Evolutionary conservation across 1,284 basidiomycete species (phyloP).

Genomic region (Ceratobasidium papillatum): DNA sequence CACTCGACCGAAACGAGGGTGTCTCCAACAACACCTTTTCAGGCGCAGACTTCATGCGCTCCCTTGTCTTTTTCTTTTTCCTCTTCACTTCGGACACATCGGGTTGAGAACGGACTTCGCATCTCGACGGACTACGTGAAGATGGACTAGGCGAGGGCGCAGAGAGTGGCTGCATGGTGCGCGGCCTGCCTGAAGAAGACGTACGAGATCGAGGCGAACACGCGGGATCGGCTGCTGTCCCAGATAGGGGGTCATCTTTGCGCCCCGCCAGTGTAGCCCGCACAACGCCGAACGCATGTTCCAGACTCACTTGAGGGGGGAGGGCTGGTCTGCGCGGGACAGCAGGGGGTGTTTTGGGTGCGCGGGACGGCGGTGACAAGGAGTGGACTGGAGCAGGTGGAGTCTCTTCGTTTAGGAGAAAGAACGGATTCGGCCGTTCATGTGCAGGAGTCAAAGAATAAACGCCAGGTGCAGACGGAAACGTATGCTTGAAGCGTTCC

Average conservation of each 20-base stretch:
- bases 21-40: not conserved
- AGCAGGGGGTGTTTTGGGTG: not conserved
- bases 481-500: constrained; percentile 3
- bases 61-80: constrained; percentile 7
- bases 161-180: no score
- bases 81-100: constrained; percentile 7
- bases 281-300: constrained; percentile 29
- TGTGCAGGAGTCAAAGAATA: not conserved
- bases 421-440: constrained; percentile 27
- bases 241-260: not conserved
- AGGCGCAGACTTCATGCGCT: no score
- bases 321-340: constrained; percentile 2
- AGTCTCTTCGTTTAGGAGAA: constrained; percentile 6
- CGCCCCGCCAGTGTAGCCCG: not conserved
- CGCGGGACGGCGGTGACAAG: not conserved
- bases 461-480: constrained; percentile 1
- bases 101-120: constrained; percentile 14
- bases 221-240: not conserved
- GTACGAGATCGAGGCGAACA: not conserved
- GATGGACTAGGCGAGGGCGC: not conserved
- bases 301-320: constrained; percentile 11
- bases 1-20: no score
- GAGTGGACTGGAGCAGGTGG: not conserved
- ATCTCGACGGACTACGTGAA: not conserved
- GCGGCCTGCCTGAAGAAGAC: not conserved